Evolutionary conservation across 2,329 filamentous ascomycete genomes (phyloP).

Genomic region (Aureobasidium namibiae): DNA sequence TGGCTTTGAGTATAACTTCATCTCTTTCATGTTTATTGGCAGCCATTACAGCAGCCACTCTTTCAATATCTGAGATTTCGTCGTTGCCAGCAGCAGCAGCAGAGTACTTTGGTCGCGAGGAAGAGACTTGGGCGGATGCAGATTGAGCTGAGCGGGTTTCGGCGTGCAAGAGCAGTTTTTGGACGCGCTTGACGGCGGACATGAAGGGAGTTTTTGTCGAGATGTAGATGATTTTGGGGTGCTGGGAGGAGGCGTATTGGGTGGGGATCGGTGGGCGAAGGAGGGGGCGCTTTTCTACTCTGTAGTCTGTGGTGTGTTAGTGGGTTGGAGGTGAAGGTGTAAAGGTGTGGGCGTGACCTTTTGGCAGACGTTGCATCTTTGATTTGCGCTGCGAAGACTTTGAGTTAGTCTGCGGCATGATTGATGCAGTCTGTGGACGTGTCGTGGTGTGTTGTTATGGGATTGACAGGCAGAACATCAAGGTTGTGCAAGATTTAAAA

Average conservation of each 20-base stretch:
- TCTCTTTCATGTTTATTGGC: conserved; percentile 33
- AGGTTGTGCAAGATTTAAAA: too few relatives aligned
- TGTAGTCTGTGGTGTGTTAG: conserved; percentile 32
- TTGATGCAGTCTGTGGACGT: neutral
- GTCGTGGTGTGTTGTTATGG: neutral
- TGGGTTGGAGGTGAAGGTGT: neutral
- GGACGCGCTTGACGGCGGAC: conserved; percentile 56
- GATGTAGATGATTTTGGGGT: conserved; percentile 57
- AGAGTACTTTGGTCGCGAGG: conserved; percentile 11
- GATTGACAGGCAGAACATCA: too few relatives aligned
- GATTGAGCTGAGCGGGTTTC: conserved; percentile 43
- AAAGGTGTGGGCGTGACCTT: conserved; percentile 14
- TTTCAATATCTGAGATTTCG: conserved; percentile 11
- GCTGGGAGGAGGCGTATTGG: conserved; percentile 40
- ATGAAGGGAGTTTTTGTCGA: conserved; percentile 59
- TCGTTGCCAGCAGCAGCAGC: neutral
- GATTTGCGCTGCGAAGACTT: too few relatives aligned
- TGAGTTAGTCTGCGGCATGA: too few relatives aligned
- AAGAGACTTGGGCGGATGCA: conserved; percentile 24
- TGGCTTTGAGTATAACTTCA: conserved; percentile 54
- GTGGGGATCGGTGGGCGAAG: conserved; percentile 48
- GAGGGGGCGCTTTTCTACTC: conserved; percentile 49
- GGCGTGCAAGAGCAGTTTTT: conserved; percentile 52
- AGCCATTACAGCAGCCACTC: conserved; percentile 18
- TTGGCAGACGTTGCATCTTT: conserved; percentile 19